Conservation (phyloP, 768 basidiomycete genomes). For the Suillus placidus region DNA sequence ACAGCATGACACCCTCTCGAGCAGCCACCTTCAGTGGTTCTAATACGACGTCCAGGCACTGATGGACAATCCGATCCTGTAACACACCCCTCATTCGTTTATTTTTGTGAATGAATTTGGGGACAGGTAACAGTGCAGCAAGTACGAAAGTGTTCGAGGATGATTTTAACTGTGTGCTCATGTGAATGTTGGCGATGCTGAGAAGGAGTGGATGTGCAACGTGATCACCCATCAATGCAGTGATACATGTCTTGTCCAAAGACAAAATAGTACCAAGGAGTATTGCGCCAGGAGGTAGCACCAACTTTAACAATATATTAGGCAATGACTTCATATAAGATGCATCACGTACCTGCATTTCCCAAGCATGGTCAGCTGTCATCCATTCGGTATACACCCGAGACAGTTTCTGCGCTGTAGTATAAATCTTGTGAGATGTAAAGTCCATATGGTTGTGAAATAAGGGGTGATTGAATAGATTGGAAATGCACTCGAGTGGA, state of each 20-base stretch:
- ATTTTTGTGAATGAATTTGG: conserved; percentile 6
- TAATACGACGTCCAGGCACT: conserved; percentile 21
- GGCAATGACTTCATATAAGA: not conserved
- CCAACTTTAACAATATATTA: conserved; percentile 9
- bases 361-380: conserved; percentile 27
- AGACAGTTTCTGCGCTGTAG: conserved; percentile 4
- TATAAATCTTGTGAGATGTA: conserved; percentile 19
- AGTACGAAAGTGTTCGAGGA: conserved; percentile 29
- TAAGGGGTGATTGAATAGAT: conserved; percentile 24
- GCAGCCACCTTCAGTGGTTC: conserved; percentile 21
- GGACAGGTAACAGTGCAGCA: conserved; percentile 31
- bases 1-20: no score
- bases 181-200: conserved; percentile 34
- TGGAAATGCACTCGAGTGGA: conserved; percentile 25
- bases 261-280: conserved; percentile 28
- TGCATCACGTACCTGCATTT: conserved; percentile 25
- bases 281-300: conserved; percentile 21
- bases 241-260: conserved; percentile 38
- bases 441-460: conserved; percentile 22
- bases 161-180: conserved; percentile 29
- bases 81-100: conserved; percentile 18
- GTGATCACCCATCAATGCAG: conserved; percentile 30
- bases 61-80: conserved; percentile 23
- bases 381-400: conserved; percentile 28
- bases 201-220: conserved; percentile 34